Base-by-base conservation (phyloP, 1,284 basidiomycete genomes). In the Cryptococcus sp. region DNA sequence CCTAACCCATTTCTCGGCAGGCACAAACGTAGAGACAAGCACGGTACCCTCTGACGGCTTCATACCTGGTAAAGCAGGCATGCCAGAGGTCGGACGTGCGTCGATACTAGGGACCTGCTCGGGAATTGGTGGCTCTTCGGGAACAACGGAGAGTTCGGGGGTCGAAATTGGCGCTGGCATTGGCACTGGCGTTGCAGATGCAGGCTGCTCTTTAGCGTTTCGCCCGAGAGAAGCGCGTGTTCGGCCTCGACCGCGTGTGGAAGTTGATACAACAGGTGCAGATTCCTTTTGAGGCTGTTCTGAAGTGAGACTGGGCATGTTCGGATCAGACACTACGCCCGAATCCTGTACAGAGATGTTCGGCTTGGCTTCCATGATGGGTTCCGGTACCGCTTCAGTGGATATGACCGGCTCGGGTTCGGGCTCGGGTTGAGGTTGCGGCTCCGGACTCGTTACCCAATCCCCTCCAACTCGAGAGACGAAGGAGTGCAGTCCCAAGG, bases 401-500 rank as follows among this genome's bases (percentile, higher is more conserved):
- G 23, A 7, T 17, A n/a, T 43, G 6, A 19, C 20, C n/a, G 19
- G 29, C n/a, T 56, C 39, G 19, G 43, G 55, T 29, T 16, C 37
- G 41, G 55, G 48, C 39, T 20, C 53, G 25, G 64, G 53, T 43
- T 40, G 20, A 3, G 52, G 46, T 13, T 58, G 41, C 6, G 65
- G 68, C 3, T 57, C 29, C 0, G 67, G 65, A 25, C 54, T 46
- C 0, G 70, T 71, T 1, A 73, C 74, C 22, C 62, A 63, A 46
- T 76, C 71, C 0, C 72, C 74, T 1, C 73, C 75, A 1, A 74
- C 59, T 6, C 75, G 62, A 0, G 73, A 74, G 40, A 77, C 57
- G 46, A 65, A 75, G 11, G 72, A 72, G 38, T 64, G 47, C 3
- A 57, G 40, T 0, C 75, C 75, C 0, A 77, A 56, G 0, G 75